Evolutionary conservation across 306 rosid genomes (phyloP), one percentile per base, ranked within the genome.

Genomic region (Alnus rubra): DNA sequence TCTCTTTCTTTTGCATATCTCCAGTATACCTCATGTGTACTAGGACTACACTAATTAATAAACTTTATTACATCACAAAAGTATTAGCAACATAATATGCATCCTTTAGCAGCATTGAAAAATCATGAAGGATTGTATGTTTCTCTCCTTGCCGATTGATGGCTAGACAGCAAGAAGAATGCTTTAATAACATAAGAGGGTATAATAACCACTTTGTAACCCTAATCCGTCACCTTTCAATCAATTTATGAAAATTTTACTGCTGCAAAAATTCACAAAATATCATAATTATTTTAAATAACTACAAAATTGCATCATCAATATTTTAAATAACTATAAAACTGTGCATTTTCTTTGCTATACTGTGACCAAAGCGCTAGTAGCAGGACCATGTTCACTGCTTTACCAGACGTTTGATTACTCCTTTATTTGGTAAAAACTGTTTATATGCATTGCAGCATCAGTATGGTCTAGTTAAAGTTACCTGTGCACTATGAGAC

Each of bases 401-500:
- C 63, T 19, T 56, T 56, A 10, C 63, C 33, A 19, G 33, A 56
- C 12, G 0, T 56, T 42, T 56, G 68, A 52, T 75, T n/a, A 60
- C 18, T 50, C 47, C 23, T 52, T 33, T n/a, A 11, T 3, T 39
- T 7, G 71, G 71, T 11, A 79, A 10, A 73, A 33, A 28, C 23
- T 44, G 8, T 30, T 30, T 23, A 71, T 47, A 30, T 33, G 31
- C 54, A 74, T 51, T 60, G 65, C 55, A 9, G 44, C 48, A 23
- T 76, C 31, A 71, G 30, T n/a, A 51, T 48, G 28, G 56, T 52
- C 52, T 59, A 79, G 7, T 73, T 42, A 6, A 62, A 33, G 56
- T 75, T 77, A 84, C 82, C 87, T 62, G 80, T 3, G 63, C 70
- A 16, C 62, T 75, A 78, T 60, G 65, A 19, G 76, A 60, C 69